Conservation (phyloP, 2,329 filamentous ascomycete species). For the Exutisphaerella laricina region DNA sequence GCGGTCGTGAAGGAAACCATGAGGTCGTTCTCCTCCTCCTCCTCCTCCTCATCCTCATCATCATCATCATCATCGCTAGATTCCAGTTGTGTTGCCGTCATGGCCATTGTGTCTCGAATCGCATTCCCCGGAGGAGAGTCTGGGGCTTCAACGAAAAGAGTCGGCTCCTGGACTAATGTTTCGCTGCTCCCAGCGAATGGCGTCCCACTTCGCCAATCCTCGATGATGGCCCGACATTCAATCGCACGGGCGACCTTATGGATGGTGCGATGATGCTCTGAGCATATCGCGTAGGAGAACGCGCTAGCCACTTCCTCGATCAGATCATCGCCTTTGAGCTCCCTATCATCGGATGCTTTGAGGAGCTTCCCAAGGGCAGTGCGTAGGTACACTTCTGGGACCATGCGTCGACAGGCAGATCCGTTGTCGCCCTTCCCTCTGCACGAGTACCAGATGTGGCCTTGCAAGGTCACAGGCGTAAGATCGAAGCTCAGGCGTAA, state of each 20-base stretch:
- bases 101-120: not conserved
- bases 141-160: not conserved
- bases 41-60: not conserved
- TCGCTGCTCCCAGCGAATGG: not conserved
- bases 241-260: conserved; percentile 11
- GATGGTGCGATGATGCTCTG: conserved; percentile 11
- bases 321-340: conserved; percentile 9
- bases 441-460: conserved; percentile 12
- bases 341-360: conserved; percentile 8
- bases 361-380: conserved; percentile 9
- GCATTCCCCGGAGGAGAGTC: not conserved
- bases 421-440: conserved; percentile 8
- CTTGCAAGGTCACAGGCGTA: conserved; percentile 6
- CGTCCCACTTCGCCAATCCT: conserved; percentile 7
- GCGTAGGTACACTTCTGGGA: conserved; percentile 11
- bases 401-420: conserved; percentile 6
- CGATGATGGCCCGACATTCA: conserved; percentile 7
- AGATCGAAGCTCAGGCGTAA: conserved; percentile 8
- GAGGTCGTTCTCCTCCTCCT: not conserved
- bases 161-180: not conserved
- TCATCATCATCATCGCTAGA: not conserved
- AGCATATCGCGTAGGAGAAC: conserved; percentile 11
- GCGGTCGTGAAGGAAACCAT: not conserved
- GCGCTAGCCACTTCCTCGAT: conserved; percentile 8
- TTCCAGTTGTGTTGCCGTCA: not conserved